Evolutionary conservation across 331 rosid genomes (phyloP).

Genomic region (Ulmus americana): DNA sequence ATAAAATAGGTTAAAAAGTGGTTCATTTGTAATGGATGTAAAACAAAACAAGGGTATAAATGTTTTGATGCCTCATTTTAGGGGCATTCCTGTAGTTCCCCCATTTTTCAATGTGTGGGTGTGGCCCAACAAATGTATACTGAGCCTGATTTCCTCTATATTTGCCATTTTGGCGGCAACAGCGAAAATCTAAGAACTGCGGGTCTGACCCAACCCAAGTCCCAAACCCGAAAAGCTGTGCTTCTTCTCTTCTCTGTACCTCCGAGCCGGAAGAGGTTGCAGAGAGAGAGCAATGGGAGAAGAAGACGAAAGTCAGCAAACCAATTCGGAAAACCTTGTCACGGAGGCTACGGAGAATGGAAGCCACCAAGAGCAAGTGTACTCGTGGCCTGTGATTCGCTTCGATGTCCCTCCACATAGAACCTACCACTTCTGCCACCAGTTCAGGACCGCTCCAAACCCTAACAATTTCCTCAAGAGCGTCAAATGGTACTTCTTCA

Average conservation of each 20-base stretch:
- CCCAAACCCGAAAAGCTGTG: neutral
- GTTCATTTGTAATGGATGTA: too few relatives aligned
- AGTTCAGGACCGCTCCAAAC: constrained; percentile 56
- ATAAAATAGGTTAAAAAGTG: too few relatives aligned
- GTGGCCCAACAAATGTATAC: too few relatives aligned
- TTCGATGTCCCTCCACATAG: constrained; percentile 54
- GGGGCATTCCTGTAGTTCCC: too few relatives aligned
- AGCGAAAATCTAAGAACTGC: neutral
- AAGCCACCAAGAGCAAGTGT: constrained; percentile 24
- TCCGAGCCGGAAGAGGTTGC: neutral
- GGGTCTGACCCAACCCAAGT: neutral
- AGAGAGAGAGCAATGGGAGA: constrained; percentile 32
- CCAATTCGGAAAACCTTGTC: constrained; percentile 21
- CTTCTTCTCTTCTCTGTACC: neutral
- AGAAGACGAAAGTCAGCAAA: constrained; percentile 26
- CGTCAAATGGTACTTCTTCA: constrained; percentile 58
- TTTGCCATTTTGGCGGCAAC: neutral
- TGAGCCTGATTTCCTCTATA: too few relatives aligned
- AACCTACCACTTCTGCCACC: constrained; percentile 64
- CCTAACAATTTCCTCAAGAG: constrained; percentile 84
- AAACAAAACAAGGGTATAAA: too few relatives aligned
- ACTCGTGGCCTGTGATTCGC: constrained; percentile 48
- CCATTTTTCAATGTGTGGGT: too few relatives aligned
- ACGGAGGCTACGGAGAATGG: constrained; percentile 14
- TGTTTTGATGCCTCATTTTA: too few relatives aligned